Base-by-base conservation (phyloP, 805 yeast species). In the Wickerhamiella spandovensis region DNA sequence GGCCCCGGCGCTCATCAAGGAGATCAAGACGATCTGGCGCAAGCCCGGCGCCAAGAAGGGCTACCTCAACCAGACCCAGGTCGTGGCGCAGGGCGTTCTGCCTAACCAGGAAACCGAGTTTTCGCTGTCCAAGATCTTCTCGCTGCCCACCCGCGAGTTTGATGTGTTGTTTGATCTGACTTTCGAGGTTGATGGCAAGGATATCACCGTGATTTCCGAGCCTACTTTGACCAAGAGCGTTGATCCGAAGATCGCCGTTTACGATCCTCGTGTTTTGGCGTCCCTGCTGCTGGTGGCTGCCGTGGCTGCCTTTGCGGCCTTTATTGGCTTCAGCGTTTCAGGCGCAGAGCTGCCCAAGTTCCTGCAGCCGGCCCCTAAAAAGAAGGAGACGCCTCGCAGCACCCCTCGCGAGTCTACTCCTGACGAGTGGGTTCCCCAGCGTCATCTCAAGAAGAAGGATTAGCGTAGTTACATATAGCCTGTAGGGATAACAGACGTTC, bases 221-320 rank as follows among this genome's bases (percentile, higher is more conserved):
- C 54, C 53, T 39, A 48, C 51, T 10, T 55, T 58, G 15, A 68
- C 84, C 44, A 64, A 70, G 21, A 75, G 88, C 51, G 65, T 65
- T 10, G 95, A 87, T 58, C 75, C 74, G 37, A 74, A 81, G 51
- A 69, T 88, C 58, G 81, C 94, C 0, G 55, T 81, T 49, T 79
- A 82, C 67, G 77, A 84, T 62, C 92, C 89, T 13, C 79, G 81
- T 65, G 75, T 87, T 60, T 61, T 86, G 52, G 64, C 83, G 35
- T 74, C 83, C 56, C 82, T 79, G 62, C 48, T 77, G 15, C 56
- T 84, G 23, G 66, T 85, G 51, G 57, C 70, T 2, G 73, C 67
- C 21, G 64, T 80, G 18, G 48, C 80, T 25, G 79, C 69, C 48
- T 75, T 68, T 42, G 57, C 74, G 45, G 79, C 70, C 43, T 82